Percentiles rank a stretch among this genome's conserved stretches.
Evolutionary conservation across 2,329 filamentous ascomycete species (phyloP).

Genomic region (Fusarium penzigii): DNA sequence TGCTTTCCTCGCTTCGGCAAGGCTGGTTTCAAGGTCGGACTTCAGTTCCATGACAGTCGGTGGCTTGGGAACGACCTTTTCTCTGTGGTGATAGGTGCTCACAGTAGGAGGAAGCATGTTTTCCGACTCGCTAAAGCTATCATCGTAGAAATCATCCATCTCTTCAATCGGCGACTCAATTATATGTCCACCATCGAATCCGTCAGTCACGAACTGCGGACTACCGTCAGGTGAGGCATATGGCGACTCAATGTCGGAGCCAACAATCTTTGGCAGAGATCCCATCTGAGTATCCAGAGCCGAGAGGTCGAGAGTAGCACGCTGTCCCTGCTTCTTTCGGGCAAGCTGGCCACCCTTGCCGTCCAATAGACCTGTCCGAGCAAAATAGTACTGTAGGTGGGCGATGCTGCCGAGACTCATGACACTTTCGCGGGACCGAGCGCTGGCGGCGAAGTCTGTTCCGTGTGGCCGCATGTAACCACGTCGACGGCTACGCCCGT

Average conservation of each 20-base stretch:
- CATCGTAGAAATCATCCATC: slow-evolving; percentile 53
- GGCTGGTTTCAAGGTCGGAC: slow-evolving; percentile 61
- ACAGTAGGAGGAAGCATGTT: slow-evolving; percentile 94
- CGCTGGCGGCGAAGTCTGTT: slow-evolving; percentile 87
- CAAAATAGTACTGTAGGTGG: slow-evolving; percentile 98
- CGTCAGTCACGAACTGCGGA: slow-evolving; percentile 51
- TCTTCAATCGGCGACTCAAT: slow-evolving; percentile 52
- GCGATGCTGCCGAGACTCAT: slow-evolving; percentile 96
- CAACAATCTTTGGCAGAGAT: slow-evolving; percentile 39
- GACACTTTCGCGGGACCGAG: slow-evolving; percentile 87
- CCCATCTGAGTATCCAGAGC: slow-evolving; percentile 42
- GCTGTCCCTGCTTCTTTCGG: slow-evolving; percentile 66
- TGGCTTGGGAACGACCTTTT: slow-evolving; percentile 78
- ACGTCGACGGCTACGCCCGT: slow-evolving; percentile 56
- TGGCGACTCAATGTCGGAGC: slow-evolving; percentile 57
- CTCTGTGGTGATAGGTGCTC: slow-evolving; percentile 89
- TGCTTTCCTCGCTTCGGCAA: slow-evolving; percentile 69
- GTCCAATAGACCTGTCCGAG: slow-evolving; percentile 87
- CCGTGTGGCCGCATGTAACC: slow-evolving; percentile 88
- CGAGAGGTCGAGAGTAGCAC: slow-evolving; percentile 59
- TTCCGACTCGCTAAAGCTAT: slow-evolving; percentile 63
- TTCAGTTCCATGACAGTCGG: slow-evolving; percentile 82
- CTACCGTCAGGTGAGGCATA: slow-evolving; percentile 62
- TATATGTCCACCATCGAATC: slow-evolving; percentile 38
- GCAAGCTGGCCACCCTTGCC: slow-evolving; percentile 87